Evolutionary conservation across 352 stramenopile species (phyloP), one percentile per base, ranked within the genome.

Genomic region (Globisporangium middletonii): DNA sequence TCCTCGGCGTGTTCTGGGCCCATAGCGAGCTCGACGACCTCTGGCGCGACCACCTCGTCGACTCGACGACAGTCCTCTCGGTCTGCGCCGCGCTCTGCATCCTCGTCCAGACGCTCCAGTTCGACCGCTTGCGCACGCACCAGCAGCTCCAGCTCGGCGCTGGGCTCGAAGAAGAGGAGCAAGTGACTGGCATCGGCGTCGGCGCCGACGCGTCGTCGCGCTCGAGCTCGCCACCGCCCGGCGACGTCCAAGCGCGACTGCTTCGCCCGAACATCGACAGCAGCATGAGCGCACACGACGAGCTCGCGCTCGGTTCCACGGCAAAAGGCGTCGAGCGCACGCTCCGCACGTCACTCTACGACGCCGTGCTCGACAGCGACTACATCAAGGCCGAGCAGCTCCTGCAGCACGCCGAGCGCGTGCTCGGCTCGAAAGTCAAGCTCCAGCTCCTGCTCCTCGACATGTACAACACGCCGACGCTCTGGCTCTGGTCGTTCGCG

Each of bases 381-480:
- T 65, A 69, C 35, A 33, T 57, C 30, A 71, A 69, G 4, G 79
- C 76, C 15, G 67, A 71, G 43, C 64, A 68, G 27, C 53, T 89
- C 19, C 48, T 89, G n/a, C 53, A 73, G 15, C 73, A 75, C n/a
- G 70, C 77, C 11, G 67, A 83, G 50, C 66, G 67, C 37, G 73
- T 73, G n/a, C 63, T 89, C 4, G 77, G 74, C 18, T 88, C 79
- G 16, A 85, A 82, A 47, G 60, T 81, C 48, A 74, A 85, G 55
- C 66, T 86, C 28, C 72, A 88, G 60, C 60, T 88, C 57, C 60
- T 86, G 49, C 59, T 89, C 19, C 72, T 76, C 50, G 68, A 74
- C 37, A 92, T 92, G 79, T 94, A 94, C 71, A 71, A 63, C 18
- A 89, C 81, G 8, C 77, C 84, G 9, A 67, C 67, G 28, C 61